Evolutionary conservation across 768 basidiomycete genomes (phyloP), one percentile per base, ranked within the genome.

Genomic region (Naematelia aurantialba): DNA sequence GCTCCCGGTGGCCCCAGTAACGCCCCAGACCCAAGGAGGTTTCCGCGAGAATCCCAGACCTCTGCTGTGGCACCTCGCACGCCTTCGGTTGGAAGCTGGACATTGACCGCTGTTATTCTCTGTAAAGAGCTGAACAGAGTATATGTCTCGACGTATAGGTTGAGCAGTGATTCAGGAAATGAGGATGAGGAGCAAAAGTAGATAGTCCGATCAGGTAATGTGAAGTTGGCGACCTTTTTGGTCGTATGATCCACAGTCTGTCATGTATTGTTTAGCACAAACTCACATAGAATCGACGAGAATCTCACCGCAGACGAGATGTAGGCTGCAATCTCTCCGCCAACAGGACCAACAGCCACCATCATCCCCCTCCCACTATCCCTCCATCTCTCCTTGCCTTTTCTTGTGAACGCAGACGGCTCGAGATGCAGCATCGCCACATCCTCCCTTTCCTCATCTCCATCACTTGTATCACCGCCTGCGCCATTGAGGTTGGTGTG

Each of bases 121-220:
- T 74, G 72, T 22, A 74, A 39, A 2, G 72, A 74, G 3, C 61
- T 67, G 59, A 74, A 74, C 21, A 74, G 61, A 1, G 67, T 67
- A 49, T 74, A 71, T 0, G 72, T 65, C 48, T 70, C 69, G 51
- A 62, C 65, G 52, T 74, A 74, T 13, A 74, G 59, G 42, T 53
- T 58, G 27, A 63, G 34, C 5, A 74, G 45, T 22, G 69, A 45
- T 10, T 61, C 45, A 4, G 72, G 54, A 11, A 74, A 51, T 5
- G 39, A 48, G 19, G 53, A 30, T 2, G 51, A 49, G 2, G 58
- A 49, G 4, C 66, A 44, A 55, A 71, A 64, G 53, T 62, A 74
- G 1, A 74, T 45, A 5, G 64, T 62, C 13, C 52, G 25, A 55
- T 74, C 69, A 1, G 67, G 56, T 0, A 65, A 10, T 1, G 64